Percentiles rank a stretch among this genome's conserved stretches.
phyloP scores from a whole-genome alignment of 1,139 yeast genomes.

The Wickerhamomyces sp. region DNA sequence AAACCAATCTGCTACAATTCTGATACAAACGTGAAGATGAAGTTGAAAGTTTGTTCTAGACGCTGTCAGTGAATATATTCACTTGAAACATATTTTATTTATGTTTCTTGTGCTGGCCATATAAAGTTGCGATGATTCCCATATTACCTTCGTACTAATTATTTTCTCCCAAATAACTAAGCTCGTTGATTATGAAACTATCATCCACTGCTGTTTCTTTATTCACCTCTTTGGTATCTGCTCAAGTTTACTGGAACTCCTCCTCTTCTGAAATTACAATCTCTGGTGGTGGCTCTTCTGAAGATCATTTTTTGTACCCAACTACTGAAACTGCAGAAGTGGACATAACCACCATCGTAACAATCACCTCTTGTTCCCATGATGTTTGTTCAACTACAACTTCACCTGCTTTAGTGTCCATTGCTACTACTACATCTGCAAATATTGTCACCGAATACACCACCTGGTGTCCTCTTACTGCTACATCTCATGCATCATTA shows the following conservation, averaged over 20 bases:
- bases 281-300: neutral
- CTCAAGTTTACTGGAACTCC: constrained; percentile 3
- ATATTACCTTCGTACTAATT: too few relatives aligned
- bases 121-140: too few relatives aligned
- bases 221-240: neutral
- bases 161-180: neutral
- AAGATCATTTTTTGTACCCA: constrained; percentile 1
- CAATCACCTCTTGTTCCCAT: constrained; percentile 37
- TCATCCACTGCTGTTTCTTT: neutral
- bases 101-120: too few relatives aligned
- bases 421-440: constrained; percentile 29
- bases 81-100: too few relatives aligned
- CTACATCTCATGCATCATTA: neutral
- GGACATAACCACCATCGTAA: constrained; percentile 23
- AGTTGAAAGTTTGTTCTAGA: too few relatives aligned
- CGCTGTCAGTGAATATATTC: too few relatives aligned
- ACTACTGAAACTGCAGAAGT: neutral
- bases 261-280: neutral
- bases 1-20: constrained; percentile 2
- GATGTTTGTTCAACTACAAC: constrained; percentile 31
- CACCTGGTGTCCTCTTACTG: constrained; percentile 30
- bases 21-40: too few relatives aligned
- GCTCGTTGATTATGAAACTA: neutral
- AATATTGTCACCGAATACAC: constrained; percentile 27
- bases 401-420: constrained; percentile 33